Evolutionary conservation across 1,284 basidiomycete genomes (phyloP), one percentile per base, ranked within the genome.

Genomic region (Jaminaea rosea): DNA sequence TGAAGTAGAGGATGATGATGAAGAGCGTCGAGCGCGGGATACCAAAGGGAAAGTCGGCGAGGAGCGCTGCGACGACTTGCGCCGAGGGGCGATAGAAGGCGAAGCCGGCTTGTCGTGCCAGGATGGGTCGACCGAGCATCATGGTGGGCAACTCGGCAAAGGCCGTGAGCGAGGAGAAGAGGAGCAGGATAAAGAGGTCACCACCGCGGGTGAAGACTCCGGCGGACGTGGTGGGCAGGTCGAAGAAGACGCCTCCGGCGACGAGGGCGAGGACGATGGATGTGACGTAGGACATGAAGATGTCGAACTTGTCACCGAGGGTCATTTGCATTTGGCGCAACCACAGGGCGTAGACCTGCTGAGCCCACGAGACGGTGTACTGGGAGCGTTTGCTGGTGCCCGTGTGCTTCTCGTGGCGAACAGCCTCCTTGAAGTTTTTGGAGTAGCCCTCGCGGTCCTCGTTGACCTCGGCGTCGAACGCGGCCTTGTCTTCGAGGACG

Each of bases 341-440:
- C 26, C 82, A 80, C 54, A 92, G 78, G 1, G 85, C 84, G 29
- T 67, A 50, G n/a, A 69, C 59, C 50, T 69, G 66, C 4, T 46
- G 26, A 13, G 39, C 39, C 44, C 50, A 88, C 1, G 85, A 83
- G 26, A 91, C 82, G 3, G 87, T 91, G 76, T 91, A 93, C 2
- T 88, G 85, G 58, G 84, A 87, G 77, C 86, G 86, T 75, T 83
- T 84, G 23, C 85, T 82, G 2, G 88, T 88, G 21, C 87, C 84
- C 49, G 80, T 81, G 75, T 87, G 84, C 79, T 92, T 92, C 72
- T 88, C 84, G 3, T 83, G 83, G 21, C 77, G 74, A 21, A 89
- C 86, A 2, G 88, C 86, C 17, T 79, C 77, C 46, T 83, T 81
- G 80, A 93, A 92, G 4, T n/a, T 15, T 23, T 42, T 24, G 11